Evolutionary conservation across 345 rosid species (phyloP).

Genomic region (Moricandia moricandioides): DNA sequence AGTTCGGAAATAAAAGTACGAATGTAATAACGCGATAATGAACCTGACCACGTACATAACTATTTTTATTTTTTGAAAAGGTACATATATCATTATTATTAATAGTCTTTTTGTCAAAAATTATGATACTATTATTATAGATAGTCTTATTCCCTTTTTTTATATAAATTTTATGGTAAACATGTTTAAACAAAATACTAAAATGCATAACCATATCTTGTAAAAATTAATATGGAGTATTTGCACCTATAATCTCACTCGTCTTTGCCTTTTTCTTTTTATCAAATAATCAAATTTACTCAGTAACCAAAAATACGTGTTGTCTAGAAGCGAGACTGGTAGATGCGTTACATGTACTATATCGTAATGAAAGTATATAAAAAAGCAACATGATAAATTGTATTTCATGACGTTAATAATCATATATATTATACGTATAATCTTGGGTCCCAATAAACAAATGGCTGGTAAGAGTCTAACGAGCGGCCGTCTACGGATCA

Average conservation of each 20-base stretch:
- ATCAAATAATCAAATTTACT: not conserved
- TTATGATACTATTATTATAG: not conserved
- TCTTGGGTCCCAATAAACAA: slow-evolving; percentile 27
- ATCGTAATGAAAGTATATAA: not conserved
- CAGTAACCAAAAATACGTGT: not conserved
- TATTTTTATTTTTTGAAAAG: no score
- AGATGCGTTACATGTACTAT: not conserved
- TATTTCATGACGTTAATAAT: not conserved
- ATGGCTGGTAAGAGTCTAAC: slow-evolving; percentile 29
- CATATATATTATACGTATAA: not conserved
- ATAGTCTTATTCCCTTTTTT: not conserved
- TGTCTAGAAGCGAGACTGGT: not conserved
- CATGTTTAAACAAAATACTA: not conserved
- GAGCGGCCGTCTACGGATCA: slow-evolving; percentile 10
- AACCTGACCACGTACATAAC: not conserved
- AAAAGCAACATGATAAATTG: not conserved
- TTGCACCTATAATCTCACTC: not conserved
- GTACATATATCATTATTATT: no score
- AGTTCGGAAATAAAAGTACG: not conserved
- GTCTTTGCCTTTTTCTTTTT: not conserved
- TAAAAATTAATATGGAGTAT: not conserved
- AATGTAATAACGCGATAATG: not conserved
- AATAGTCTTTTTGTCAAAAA: not conserved
- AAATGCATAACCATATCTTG: not conserved
- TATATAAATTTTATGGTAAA: not conserved